Conservation (phyloP, 2,329 filamentous ascomycete genomes). For the Zasmidium angulare region DNA sequence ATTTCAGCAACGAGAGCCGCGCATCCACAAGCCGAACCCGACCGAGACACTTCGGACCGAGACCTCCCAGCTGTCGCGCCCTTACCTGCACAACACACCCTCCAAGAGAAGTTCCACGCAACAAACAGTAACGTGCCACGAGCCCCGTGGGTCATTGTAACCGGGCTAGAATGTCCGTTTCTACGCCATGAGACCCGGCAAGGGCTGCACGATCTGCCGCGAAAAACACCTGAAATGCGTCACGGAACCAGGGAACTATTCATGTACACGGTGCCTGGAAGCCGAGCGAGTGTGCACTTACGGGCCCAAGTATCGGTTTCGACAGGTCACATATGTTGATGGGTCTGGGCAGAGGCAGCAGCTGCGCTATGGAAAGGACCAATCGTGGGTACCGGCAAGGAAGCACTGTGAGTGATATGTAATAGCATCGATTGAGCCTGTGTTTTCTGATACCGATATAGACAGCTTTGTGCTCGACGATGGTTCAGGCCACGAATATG, state of each 20-base stretch:
- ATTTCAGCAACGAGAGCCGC: neutral
- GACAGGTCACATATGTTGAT: slow-evolving; percentile 22
- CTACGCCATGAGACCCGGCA: slow-evolving; percentile 22
- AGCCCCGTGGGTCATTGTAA: neutral
- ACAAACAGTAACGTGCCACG: neutral
- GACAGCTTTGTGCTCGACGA: slow-evolving; percentile 24
- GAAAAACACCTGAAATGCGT: slow-evolving; percentile 26
- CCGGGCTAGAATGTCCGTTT: slow-evolving; percentile 11
- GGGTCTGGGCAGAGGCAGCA: slow-evolving; percentile 11
- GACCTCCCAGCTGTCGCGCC: neutral
- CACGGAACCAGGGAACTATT: slow-evolving; percentile 13
- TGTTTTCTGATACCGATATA: neutral
- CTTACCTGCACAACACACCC: neutral
- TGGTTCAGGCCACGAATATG: slow-evolving; percentile 21
- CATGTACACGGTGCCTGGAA: slow-evolving; percentile 24
- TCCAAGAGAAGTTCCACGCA: neutral
- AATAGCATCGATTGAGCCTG: neutral
- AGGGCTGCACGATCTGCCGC: slow-evolving; percentile 26
- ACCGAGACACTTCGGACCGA: no score
- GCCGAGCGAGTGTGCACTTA: slow-evolving; percentile 20
- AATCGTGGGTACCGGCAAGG: slow-evolving; percentile 22
- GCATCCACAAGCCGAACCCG: neutral
- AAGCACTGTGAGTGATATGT: slow-evolving; percentile 12
- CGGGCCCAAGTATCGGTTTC: slow-evolving; percentile 24
- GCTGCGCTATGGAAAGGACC: slow-evolving; percentile 17